Base-by-base conservation (phyloP, 352 stramenopile genomes). In the Pythium phragmitis region DNA sequence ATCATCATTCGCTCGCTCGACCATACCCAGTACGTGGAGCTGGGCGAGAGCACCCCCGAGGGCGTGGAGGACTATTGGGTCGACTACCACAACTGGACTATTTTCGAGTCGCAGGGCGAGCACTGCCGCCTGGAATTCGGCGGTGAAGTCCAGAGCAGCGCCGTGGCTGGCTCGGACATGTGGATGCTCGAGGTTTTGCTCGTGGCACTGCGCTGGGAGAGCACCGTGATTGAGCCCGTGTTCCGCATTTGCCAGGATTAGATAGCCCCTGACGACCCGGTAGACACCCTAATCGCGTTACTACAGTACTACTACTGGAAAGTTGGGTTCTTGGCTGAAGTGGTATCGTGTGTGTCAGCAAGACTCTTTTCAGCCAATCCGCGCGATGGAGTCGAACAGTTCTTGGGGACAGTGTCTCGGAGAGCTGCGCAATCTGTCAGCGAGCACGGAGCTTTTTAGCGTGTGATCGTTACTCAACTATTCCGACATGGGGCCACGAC, bases 111-210 rank as follows among this genome's bases (percentile, higher is more conserved):
- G 13, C 45, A 41, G 17, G 65, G 42, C 30, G 21, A 68, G 46
- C 49, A 66, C 60, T 66, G 60, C 37, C 13, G 50, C 4, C 16
- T 68, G 4, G 30, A 60, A 14, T 73, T 68, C 49, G 66, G 56
- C 17, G 60, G 60, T 11, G 48, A 66, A 41, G 60, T 73, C 4
- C 54, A 63, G n/a, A 56, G 54, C 23, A 68, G 48, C 21, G 33
- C 56, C 0, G 60, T 68, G 0, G 6, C 58, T 0, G 52, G 57
- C 12, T 58, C 55, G 23, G 55, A 62, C 26, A 51, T 62, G 48
- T 73, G 66, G 66, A 72, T 72, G 66, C 30, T 72, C 30, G 66
- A 72, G 26, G 33, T 72, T 41, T 43, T 72, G 34, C 41, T 72
- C 17, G 65, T 68, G 36, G 55, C 34, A 8, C 33, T 68, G 33